Conservation (phyloP, 1,139 yeast genomes). For the Yamadazyma atmosphaerica region DNA sequence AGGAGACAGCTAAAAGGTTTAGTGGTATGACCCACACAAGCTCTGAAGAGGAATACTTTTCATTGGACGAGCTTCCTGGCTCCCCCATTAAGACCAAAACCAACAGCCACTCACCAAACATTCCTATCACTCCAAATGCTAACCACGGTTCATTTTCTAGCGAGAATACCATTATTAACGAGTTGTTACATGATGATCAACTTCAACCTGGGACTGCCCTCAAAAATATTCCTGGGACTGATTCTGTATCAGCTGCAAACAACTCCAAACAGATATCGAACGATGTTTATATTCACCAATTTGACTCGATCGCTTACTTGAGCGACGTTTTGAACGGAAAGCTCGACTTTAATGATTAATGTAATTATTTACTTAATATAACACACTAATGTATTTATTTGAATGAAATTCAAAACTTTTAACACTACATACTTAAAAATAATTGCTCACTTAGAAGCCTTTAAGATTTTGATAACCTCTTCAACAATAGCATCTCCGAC, state of each 20-base stretch:
- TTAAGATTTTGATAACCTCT: conserved; percentile 63
- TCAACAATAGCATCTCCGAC: conserved; percentile 91
- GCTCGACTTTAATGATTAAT: conserved; percentile 18
- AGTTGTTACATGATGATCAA: conserved; percentile 10
- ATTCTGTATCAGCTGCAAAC: neutral
- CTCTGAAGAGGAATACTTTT: conserved; percentile 35
- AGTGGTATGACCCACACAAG: conserved; percentile 11
- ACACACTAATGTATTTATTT: too few relatives aligned
- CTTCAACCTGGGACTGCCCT: neutral
- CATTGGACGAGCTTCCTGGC: conserved; percentile 27
- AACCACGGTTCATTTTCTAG: conserved; percentile 27
- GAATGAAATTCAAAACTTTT: too few relatives aligned
- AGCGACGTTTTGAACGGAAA: conserved; percentile 34
- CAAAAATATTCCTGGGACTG: conserved; percentile 4
- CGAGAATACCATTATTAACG: conserved; percentile 34
- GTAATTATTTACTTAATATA: neutral
- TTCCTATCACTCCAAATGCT: conserved; percentile 4
- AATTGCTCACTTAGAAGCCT: neutral
- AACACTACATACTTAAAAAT: neutral
- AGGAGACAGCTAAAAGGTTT: conserved; percentile 14
- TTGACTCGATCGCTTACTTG: conserved; percentile 36
- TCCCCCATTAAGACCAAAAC: conserved; percentile 1
- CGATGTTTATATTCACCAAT: conserved; percentile 16
- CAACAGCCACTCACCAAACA: conserved; percentile 1
- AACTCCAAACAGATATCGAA: conserved; percentile 8